phyloP scores from a whole-genome alignment of 352 stramenopile genomes.

The Saprolegnia parasitica region DNA sequence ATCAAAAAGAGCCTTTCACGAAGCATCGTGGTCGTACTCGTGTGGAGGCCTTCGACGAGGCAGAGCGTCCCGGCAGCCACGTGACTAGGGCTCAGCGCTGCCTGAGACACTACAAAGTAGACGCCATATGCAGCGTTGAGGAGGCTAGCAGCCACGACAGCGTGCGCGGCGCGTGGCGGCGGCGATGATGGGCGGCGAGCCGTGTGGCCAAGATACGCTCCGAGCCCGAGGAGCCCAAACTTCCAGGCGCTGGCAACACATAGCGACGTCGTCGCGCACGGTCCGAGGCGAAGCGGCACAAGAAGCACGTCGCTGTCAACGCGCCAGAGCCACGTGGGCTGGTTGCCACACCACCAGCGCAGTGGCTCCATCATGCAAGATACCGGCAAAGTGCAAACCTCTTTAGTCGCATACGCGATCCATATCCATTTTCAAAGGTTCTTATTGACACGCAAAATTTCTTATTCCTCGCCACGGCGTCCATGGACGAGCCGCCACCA shows the following conservation, averaged over 20 bases:
- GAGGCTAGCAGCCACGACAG: background rate
- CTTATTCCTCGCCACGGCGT: too few relatives aligned
- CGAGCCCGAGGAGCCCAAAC: slow-evolving; percentile 10
- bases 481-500: background rate
- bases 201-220: background rate
- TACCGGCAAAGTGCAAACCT: background rate
- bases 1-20: background rate
- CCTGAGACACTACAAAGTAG: background rate
- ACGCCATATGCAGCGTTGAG: slow-evolving; percentile 2
- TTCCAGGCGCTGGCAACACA: background rate
- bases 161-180: background rate
- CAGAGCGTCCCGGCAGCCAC: slow-evolving; percentile 26
- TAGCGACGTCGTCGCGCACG: background rate
- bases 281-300: background rate
- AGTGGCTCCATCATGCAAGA: background rate
- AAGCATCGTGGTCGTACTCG: slow-evolving; percentile 13
- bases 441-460: background rate
- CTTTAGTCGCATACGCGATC: background rate
- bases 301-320: background rate
- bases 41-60: slow-evolving; percentile 20
- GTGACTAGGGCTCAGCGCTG: slow-evolving; percentile 16
- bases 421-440: background rate
- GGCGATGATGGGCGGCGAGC: background rate
- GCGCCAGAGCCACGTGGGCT: background rate
- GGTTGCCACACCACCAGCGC: slow-evolving; percentile 1